Conservation (phyloP, 768 basidiomycete genomes). For the Chalciporus piperatus region DNA sequence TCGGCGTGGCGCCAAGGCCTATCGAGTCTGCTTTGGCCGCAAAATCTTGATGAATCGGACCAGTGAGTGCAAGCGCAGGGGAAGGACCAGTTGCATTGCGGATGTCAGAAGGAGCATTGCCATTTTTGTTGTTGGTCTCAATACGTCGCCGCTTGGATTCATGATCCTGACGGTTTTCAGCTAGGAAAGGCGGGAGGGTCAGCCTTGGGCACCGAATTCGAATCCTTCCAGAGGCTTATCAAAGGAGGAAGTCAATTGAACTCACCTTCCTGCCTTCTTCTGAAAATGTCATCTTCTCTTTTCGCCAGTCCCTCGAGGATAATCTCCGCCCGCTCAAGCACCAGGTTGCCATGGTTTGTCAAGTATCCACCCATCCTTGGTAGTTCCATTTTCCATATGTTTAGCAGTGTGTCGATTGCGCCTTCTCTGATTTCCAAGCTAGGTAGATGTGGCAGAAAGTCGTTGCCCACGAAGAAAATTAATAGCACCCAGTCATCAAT, state of each 20-base stretch:
- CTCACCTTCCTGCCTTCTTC: constrained; percentile 87
- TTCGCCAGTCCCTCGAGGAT: constrained; percentile 94
- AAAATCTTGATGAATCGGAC: constrained; percentile 54
- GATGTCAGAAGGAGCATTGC: constrained; percentile 39
- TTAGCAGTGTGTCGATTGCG: constrained; percentile 94
- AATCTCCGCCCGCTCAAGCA: constrained; percentile 83
- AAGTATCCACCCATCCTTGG: constrained; percentile 97
- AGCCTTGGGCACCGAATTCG: constrained; percentile 8
- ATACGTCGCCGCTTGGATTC: constrained; percentile 85
- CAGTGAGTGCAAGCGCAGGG: constrained; percentile 26
- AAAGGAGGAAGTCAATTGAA: constrained; percentile 23
- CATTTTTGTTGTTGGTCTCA: constrained; percentile 41
- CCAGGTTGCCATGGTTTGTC: constrained; percentile 88
- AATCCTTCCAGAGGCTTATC: constrained; percentile 5
- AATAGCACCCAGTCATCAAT: constrained; percentile 99
- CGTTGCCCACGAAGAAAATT: constrained; percentile 99
- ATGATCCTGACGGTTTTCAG: constrained; percentile 91
- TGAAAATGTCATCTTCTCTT: constrained; percentile 95
- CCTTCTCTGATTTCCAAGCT: constrained; percentile 99
- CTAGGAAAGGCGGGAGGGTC: constrained; percentile 39
- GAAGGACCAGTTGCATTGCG: constrained; percentile 31
- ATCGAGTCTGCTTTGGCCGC: constrained; percentile 76
- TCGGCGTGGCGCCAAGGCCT: constrained; percentile 65
- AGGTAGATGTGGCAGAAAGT: constrained; percentile 94
- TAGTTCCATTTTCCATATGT: constrained; percentile 93